Evolutionary conservation across 2,329 filamentous ascomycete species (phyloP).

Genomic region (Lizonia empirigonia): DNA sequence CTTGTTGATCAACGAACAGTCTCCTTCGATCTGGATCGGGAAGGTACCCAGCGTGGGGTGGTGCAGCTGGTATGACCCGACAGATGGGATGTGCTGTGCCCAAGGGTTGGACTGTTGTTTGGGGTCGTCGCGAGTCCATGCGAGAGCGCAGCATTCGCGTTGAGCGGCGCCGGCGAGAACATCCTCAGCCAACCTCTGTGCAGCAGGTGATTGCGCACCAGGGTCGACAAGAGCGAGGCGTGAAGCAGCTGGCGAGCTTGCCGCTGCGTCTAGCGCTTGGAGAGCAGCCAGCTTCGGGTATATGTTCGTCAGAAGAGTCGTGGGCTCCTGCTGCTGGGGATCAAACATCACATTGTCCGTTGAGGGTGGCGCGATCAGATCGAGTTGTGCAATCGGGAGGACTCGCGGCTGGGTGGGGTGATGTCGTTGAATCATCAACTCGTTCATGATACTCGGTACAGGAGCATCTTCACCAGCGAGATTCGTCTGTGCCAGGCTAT

Average conservation of each 20-base stretch:
- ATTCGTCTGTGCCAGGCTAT: conserved; percentile 67
- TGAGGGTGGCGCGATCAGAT: conserved; percentile 47
- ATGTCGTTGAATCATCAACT: conserved; percentile 48
- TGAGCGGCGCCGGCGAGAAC: conserved; percentile 67
- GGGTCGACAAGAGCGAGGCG: conserved; percentile 71
- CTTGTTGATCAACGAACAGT: conserved; percentile 48
- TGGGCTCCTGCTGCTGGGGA: conserved; percentile 38
- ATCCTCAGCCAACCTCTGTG: conserved; percentile 65
- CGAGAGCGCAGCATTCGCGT: conserved; percentile 70
- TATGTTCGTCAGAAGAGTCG: conserved; percentile 49
- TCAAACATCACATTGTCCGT: conserved; percentile 34
- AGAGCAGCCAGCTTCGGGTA: conserved; percentile 56
- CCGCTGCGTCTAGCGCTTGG: conserved; percentile 52
- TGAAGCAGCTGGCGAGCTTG: conserved; percentile 52
- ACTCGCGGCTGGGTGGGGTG: conserved; percentile 48
- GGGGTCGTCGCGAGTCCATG: conserved; percentile 61
- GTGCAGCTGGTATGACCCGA: conserved; percentile 52
- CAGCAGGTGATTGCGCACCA: conserved; percentile 65
- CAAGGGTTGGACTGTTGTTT: conserved; percentile 46
- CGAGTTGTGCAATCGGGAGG: conserved; percentile 49
- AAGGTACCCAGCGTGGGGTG: conserved; percentile 54
- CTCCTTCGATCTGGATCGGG: conserved; percentile 50
- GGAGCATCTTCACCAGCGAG: conserved; percentile 52
- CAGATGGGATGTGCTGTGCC: conserved; percentile 44
- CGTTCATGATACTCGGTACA: conserved; percentile 55